A percentile compares a stretch with the other conserved stretches of the same genome.
phyloP scores from a whole-genome alignment of 2,329 filamentous ascomycete species.

The Apiospora saccharicola region DNA sequence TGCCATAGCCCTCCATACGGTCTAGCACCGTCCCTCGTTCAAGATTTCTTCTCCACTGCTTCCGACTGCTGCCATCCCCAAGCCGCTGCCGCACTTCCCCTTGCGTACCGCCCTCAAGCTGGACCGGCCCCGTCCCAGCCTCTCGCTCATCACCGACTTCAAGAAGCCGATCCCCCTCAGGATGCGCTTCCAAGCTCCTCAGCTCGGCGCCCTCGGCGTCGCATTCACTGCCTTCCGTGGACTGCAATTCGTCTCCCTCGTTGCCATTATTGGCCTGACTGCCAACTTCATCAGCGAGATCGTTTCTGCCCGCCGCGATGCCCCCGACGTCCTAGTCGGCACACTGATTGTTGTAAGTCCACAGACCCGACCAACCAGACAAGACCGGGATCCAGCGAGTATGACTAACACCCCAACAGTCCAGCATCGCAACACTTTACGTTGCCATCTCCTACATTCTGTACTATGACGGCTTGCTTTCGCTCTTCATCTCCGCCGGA shows the following conservation, averaged over 20 bases:
- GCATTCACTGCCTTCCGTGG: constrained; percentile 78
- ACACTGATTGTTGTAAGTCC: constrained; percentile 79
- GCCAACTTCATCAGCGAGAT: constrained; percentile 85
- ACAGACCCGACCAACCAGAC: background rate
- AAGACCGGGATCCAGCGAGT: too few relatives aligned
- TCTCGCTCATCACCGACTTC: constrained; percentile 51
- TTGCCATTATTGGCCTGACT: constrained; percentile 80
- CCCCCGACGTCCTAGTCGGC: constrained; percentile 77
- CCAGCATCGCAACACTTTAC: constrained; percentile 81
- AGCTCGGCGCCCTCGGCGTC: constrained; percentile 76
- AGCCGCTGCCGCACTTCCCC: constrained; percentile 51
- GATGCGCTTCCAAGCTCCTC: constrained; percentile 55
- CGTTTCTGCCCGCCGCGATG: constrained; percentile 67
- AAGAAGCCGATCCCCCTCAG: constrained; percentile 42
- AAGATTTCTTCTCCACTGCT: constrained; percentile 42
- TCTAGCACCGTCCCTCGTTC: constrained; percentile 37
- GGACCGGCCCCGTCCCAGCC: constrained; percentile 44
- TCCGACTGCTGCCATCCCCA: constrained; percentile 46
- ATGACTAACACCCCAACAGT: constrained; percentile 53
- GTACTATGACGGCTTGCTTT: constrained; percentile 78
- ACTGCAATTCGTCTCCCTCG: constrained; percentile 74
- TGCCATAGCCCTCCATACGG: background rate
- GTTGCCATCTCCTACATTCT: constrained; percentile 81
- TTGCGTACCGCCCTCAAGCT: constrained; percentile 48
- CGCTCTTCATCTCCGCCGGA: constrained; percentile 72